phyloP scores from a whole-genome alignment of 2,329 filamentous ascomycete genomes.

The Xylaria sp. region DNA sequence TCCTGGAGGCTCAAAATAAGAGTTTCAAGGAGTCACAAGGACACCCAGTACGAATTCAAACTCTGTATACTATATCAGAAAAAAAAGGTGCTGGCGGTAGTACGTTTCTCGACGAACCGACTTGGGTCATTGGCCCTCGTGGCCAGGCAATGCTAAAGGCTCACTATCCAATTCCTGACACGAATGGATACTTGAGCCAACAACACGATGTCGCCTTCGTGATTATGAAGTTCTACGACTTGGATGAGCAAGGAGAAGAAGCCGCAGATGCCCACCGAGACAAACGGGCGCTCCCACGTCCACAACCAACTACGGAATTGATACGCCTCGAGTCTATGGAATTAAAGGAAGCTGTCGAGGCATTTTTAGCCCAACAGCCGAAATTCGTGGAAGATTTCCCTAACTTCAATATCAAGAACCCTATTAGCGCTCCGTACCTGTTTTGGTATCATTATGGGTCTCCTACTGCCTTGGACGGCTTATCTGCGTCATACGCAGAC shows the following conservation, averaged over 20 bases:
- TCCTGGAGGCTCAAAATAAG: neutral
- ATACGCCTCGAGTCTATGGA: neutral
- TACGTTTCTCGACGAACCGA: constrained; percentile 10
- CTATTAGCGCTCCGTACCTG: constrained; percentile 3
- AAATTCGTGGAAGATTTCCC: constrained; percentile 16
- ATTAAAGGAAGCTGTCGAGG: constrained; percentile 3
- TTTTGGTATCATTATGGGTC: constrained; percentile 25
- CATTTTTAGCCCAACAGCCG: constrained; percentile 10
- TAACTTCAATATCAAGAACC: neutral
- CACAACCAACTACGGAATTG: neutral
- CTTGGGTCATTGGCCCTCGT: constrained; percentile 2
- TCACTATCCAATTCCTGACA: constrained; percentile 10
- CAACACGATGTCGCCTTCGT: constrained; percentile 12
- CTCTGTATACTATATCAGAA: neutral
- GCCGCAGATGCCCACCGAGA: neutral
- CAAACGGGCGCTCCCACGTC: neutral
- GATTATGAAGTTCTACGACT: neutral
- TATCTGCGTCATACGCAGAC: neutral
- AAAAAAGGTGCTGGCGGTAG: neutral
- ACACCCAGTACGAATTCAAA: neutral
- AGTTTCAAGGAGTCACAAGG: neutral
- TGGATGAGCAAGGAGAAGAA: neutral
- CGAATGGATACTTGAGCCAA: neutral
- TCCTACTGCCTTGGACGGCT: neutral
- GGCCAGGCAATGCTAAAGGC: neutral